These are phyloP conservation scores for Trichosporon sp. DNA, from an alignment of 1,284 basidiomycete genomes.

Conservation along the genomic window DNA sequence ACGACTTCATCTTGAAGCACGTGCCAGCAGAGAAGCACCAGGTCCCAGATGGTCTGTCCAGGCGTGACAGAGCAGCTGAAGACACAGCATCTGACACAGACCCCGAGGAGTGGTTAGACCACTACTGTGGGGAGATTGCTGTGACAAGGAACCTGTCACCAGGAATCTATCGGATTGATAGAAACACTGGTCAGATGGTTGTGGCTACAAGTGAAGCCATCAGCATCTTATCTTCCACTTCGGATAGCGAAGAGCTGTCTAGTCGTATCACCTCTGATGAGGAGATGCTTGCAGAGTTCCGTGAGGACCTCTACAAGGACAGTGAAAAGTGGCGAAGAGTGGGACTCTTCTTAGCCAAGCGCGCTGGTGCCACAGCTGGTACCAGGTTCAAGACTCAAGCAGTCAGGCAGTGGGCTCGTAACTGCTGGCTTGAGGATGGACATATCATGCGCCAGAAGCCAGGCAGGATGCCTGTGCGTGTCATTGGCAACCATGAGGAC, in stretches of 20 bases:
- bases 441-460: neutral
- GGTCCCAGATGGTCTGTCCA: constrained; percentile 4
- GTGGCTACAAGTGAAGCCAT: no score
- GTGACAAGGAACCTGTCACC: no score
- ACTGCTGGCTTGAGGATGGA: neutral
- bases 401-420: neutral
- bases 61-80: neutral
- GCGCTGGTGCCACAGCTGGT: no score
- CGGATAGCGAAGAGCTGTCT: no score
- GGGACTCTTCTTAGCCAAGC: neutral
- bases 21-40: neutral
- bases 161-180: no score
- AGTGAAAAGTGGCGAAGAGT: neutral
- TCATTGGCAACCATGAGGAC: neutral
- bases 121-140: no score
- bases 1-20: constrained; percentile 7
- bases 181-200: neutral
- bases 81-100: neutral
- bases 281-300: neutral
- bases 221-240: no score
- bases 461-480: neutral
- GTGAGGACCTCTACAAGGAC: neutral
- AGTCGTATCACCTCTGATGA: no score
- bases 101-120: constrained; percentile 7
- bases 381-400: no score